Conservation (phyloP, 2,329 filamentous ascomycete genomes). For the Capronia americana region DNA sequence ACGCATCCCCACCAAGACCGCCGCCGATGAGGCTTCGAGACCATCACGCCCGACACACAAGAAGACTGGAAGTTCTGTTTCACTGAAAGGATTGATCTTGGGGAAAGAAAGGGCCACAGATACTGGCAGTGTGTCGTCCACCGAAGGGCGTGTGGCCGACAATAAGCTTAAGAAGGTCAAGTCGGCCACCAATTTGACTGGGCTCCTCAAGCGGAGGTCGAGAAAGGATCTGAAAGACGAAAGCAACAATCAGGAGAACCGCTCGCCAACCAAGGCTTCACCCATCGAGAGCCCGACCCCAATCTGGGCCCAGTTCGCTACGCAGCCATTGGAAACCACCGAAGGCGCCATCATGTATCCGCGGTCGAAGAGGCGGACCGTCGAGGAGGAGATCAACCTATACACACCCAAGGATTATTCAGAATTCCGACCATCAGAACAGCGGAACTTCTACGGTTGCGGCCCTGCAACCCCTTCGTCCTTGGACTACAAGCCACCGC, state of each 20-base stretch:
- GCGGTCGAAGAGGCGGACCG: slow-evolving; percentile 51
- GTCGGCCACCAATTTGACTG: slow-evolving; percentile 81
- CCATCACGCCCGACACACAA: slow-evolving; percentile 34
- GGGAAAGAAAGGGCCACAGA: slow-evolving; percentile 51
- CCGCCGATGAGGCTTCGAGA: slow-evolving; percentile 26
- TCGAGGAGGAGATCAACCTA: slow-evolving; percentile 62
- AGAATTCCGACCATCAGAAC: slow-evolving; percentile 64
- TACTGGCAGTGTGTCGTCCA: slow-evolving; percentile 43
- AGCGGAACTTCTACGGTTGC: slow-evolving; percentile 65
- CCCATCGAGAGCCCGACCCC: slow-evolving; percentile 62
- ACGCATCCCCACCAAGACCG: slow-evolving; percentile 35
- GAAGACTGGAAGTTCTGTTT: slow-evolving; percentile 41
- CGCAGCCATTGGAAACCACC: slow-evolving; percentile 46
- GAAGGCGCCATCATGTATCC: slow-evolving; percentile 52
- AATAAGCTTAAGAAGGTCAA: slow-evolving; percentile 72
- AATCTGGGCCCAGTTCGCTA: slow-evolving; percentile 79
- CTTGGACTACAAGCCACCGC: slow-evolving; percentile 54
- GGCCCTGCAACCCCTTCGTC: slow-evolving; percentile 50
- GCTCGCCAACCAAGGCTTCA: slow-evolving; percentile 21
- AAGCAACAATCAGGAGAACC: slow-evolving; percentile 77
- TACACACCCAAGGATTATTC: slow-evolving; percentile 62
- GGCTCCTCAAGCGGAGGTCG: slow-evolving; percentile 77
- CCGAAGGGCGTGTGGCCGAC: slow-evolving; percentile 46
- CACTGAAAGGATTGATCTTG: slow-evolving; percentile 38
- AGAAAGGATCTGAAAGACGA: slow-evolving; percentile 70